A percentile compares a stretch with the other conserved stretches of the same genome.
phyloP scores from a whole-genome alignment of 106 monocot species.

The Cymbidium sinense region DNA sequence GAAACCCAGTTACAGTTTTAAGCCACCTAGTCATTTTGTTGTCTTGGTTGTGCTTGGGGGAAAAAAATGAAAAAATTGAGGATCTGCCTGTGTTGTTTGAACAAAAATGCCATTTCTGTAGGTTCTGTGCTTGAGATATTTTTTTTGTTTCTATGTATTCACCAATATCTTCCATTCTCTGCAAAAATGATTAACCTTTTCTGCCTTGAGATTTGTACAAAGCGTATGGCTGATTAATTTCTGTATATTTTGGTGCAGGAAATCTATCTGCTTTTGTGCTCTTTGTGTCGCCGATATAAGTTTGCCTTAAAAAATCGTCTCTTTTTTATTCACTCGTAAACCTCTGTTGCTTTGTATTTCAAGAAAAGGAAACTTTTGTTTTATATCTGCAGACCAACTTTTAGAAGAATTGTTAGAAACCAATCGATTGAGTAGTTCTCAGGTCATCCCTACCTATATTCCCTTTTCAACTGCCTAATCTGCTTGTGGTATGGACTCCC shows the following conservation, averaged over 20 bases:
- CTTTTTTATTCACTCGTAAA: no score
- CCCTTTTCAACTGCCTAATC: slow-evolving; percentile 44
- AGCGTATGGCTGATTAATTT: no score
- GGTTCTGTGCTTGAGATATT: no score
- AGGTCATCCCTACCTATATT: slow-evolving; percentile 11
- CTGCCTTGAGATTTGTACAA: no score
- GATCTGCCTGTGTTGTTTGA: not conserved
- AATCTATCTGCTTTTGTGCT: slow-evolving; percentile 79
- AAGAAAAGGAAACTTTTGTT: no score
- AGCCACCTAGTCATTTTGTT: not conserved
- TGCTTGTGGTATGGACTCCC: slow-evolving; percentile 90
- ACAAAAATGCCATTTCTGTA: no score
- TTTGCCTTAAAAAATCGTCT: not conserved
- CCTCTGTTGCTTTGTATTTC: not conserved
- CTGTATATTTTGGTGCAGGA: slow-evolving; percentile 44
- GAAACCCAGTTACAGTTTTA: slow-evolving; percentile 4
- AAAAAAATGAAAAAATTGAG: no score
- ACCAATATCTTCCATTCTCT: no score
- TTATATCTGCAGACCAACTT: slow-evolving; percentile 54
- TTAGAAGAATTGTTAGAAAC: no score
- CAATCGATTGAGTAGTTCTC: slow-evolving; percentile 71
- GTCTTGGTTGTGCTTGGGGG: no score
- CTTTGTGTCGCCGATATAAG: slow-evolving; percentile 87
- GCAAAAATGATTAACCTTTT: not conserved
- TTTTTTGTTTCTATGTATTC: no score